phyloP scores from a whole-genome alignment of 768 basidiomycete genomes.

The Neoboletus brunneissimus region DNA sequence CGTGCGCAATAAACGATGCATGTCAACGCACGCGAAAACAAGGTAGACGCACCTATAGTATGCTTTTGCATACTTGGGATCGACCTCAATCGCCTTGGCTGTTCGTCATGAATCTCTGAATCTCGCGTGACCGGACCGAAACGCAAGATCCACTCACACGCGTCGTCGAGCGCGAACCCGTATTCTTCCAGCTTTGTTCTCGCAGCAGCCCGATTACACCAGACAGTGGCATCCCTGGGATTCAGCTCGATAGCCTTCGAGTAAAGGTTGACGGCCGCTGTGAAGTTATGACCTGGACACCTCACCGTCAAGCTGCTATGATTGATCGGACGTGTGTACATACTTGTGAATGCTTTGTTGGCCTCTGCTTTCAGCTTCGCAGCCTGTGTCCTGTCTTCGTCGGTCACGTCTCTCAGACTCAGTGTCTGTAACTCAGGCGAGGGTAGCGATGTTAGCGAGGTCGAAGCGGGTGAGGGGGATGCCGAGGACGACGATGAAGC shows the following conservation, averaged over 20 bases:
- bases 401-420: constrained; percentile 57
- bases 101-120: constrained; percentile 19
- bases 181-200: constrained; percentile 93
- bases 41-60: constrained; percentile 63
- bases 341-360: constrained; percentile 82
- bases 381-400: constrained; percentile 68
- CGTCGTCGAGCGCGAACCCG: constrained; percentile 87
- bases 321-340: background rate
- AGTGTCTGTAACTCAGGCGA: constrained; percentile 59
- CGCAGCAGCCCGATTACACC: constrained; percentile 92
- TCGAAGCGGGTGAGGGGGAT: constrained; percentile 48
- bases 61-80: constrained; percentile 88
- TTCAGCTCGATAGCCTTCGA: constrained; percentile 83
- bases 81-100: constrained; percentile 85
- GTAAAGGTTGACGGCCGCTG: constrained; percentile 73
- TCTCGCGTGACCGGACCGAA: constrained; percentile 12
- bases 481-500: constrained; percentile 25
- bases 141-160: constrained; percentile 53
- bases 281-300: constrained; percentile 68
- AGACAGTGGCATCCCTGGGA: constrained; percentile 83
- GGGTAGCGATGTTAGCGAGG: constrained; percentile 53
- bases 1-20: background rate
- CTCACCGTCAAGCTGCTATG: background rate
- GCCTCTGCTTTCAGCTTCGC: constrained; percentile 76
- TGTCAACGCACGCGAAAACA: background rate